Evolutionary conservation across 225 moss, liverwort and hornwort species (phyloP).

Genomic region (Neckera pumila): DNA sequence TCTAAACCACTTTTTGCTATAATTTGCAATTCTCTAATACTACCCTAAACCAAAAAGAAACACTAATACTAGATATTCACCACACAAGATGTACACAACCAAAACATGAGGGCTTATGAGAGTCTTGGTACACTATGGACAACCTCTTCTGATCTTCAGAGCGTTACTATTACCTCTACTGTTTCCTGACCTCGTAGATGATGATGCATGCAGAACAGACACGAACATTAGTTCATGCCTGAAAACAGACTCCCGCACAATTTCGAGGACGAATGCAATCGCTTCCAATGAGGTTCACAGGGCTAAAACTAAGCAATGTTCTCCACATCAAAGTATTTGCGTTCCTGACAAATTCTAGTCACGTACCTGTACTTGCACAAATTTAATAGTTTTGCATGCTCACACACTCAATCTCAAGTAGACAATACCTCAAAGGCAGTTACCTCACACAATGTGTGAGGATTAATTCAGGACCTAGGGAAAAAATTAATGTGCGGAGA

Average conservation of each 20-base stretch:
- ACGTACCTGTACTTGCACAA: not conserved
- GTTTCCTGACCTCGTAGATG: not conserved
- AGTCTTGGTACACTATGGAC: not conserved
- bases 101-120: not conserved
- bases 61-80: not conserved
- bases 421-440: not conserved
- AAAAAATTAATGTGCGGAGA: not conserved
- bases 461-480: not conserved
- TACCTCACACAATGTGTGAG: not conserved
- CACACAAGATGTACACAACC: not conserved
- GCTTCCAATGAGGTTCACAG: not conserved
- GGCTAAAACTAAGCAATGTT: not conserved
- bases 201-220: not conserved
- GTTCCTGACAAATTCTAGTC: not conserved
- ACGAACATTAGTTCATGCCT: not conserved
- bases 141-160: not conserved
- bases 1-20: not conserved
- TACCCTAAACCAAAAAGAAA: not conserved
- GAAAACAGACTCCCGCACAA: not conserved
- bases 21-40: no score
- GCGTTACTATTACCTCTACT: not conserved
- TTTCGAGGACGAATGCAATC: not conserved
- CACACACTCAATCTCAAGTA: not conserved
- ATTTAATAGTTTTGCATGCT: not conserved
- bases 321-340: not conserved